phyloP scores from a whole-genome alignment of 2,329 filamentous ascomycete species.

The Nemania sp. region DNA sequence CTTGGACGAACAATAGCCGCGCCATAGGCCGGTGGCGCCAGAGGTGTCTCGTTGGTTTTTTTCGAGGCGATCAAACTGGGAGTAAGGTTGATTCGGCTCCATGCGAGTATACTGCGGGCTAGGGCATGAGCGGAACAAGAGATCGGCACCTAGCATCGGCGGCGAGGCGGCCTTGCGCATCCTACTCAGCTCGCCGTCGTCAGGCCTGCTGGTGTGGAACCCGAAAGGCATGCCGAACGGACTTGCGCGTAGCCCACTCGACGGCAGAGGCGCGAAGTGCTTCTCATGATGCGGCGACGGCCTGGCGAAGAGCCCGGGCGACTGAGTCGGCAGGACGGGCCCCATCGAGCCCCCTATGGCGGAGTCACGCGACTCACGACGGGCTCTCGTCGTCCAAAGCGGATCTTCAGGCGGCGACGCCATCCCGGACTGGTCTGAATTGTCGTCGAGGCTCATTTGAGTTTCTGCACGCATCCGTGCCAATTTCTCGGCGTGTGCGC shows the following conservation, averaged over 20 bases:
- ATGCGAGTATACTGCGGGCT: conserved; percentile 86
- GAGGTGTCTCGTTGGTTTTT: conserved; percentile 59
- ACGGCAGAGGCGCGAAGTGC: conserved; percentile 33
- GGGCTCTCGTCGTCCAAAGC: conserved; percentile 38
- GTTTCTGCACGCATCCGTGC: conserved; percentile 53
- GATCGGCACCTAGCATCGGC: conserved; percentile 84
- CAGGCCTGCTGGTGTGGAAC: conserved; percentile 44
- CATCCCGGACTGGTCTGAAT: conserved; percentile 35
- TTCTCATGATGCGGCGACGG: conserved; percentile 30
- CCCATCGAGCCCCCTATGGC: conserved; percentile 34
- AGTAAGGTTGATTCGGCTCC: conserved; percentile 72
- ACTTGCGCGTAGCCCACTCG: conserved; percentile 48
- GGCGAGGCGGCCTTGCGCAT: conserved; percentile 65
- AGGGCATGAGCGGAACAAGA: conserved; percentile 78
- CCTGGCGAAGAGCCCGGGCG: conserved; percentile 32
- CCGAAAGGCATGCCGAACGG: conserved; percentile 53
- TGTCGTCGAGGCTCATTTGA: conserved; percentile 41
- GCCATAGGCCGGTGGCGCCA: conserved; percentile 73
- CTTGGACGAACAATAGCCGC: conserved; percentile 65
- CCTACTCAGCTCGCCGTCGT: conserved; percentile 49
- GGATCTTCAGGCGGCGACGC: conserved; percentile 37
- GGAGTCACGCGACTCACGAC: conserved; percentile 36
- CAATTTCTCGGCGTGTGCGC: conserved; percentile 71
- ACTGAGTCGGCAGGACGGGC: conserved; percentile 32
- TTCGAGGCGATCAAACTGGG: conserved; percentile 47